These are phyloP conservation scores for Fonsecaea pugnacius DNA, from an alignment of 2,329 filamentous ascomycete genomes.

Conservation along the genomic window DNA sequence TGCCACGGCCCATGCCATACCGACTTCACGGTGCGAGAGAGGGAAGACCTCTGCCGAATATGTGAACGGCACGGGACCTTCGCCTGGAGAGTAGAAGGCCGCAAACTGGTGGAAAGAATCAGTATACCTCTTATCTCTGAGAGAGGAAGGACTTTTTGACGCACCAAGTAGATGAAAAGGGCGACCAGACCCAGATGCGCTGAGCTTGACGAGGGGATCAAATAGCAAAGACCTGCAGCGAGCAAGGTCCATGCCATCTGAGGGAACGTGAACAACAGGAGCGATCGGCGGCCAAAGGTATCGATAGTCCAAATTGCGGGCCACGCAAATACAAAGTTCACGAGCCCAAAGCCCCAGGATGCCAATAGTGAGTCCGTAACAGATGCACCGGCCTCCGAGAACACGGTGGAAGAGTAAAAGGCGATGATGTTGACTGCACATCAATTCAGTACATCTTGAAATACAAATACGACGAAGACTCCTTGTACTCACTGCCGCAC, in stretches of 20 bases:
- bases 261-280: constrained; percentile 69
- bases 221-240: constrained; percentile 64
- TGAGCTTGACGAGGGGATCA: constrained; percentile 50
- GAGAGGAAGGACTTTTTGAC: background rate
- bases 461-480: constrained; percentile 18
- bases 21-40: constrained; percentile 53
- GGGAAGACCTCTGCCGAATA: constrained; percentile 55
- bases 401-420: constrained; percentile 64
- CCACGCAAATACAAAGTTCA: constrained; percentile 38
- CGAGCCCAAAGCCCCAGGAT: constrained; percentile 36
- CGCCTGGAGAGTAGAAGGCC: constrained; percentile 67
- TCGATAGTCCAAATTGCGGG: constrained; percentile 61
- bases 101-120: constrained; percentile 51
- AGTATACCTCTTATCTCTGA: background rate
- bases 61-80: constrained; percentile 44
- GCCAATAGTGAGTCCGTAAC: constrained; percentile 33
- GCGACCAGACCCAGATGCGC: constrained; percentile 60
- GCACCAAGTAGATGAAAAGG: constrained; percentile 62
- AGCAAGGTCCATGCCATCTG: constrained; percentile 71
- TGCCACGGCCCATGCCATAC: constrained; percentile 46
- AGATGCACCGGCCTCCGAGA: constrained; percentile 32
- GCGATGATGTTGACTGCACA: constrained; percentile 63
- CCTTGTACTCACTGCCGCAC: constrained; percentile 40
- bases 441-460: constrained; percentile 40
- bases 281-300: constrained; percentile 65